Evolutionary conservation across 202 grass and related monocot genomes (phyloP), one percentile per base, ranked within the genome.

Genomic region (Saccharum hybrid): DNA sequence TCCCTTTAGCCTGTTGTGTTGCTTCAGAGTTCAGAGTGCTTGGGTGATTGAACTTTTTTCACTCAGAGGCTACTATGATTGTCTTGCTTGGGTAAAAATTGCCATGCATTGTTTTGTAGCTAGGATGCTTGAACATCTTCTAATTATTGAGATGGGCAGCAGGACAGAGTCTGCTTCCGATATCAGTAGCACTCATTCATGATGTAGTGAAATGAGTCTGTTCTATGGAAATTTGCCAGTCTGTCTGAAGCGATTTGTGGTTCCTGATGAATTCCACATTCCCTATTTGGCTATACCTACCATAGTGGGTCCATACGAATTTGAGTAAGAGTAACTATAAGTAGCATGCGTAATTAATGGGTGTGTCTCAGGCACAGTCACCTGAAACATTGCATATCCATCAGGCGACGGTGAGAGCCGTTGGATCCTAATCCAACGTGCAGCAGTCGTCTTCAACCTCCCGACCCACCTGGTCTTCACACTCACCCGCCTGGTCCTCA

Each of bases 241-340:
- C 15, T 81, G 52, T 49, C 18, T 36, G 4, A 79, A 74, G 67
- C 12, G n/a, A 42, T 64, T 2, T 38, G 6, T 57, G 23, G 36
- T 64, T 70, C 41, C 37, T 23, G 0, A 26, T 68, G 12, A 9
- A 9, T 48, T 28, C 21, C 30, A 0, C 18, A 22, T 71, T 63
- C 15, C 22, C 46, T 43, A 64, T 15, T 28, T 54, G 22, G 18
- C 28, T 45, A 26, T 16, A 21, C 22, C 68, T 42, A 43, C 63
- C 75, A 51, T 49, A 70, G 14, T 21, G 3, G 2, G 23, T 16
- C 18, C 4, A 22, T 68, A 4, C 22, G 34, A 57, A 68, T 56
- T 37, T 56, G 48, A 68, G 16, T 34, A 49, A 78, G 75, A 66
- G 62, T 54, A 37, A 59, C 48, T 56, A 28, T 67, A 51, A 68